Evolutionary conservation across 2,329 filamentous ascomycete species (phyloP).

Genomic region (Monosporascus sp.): DNA sequence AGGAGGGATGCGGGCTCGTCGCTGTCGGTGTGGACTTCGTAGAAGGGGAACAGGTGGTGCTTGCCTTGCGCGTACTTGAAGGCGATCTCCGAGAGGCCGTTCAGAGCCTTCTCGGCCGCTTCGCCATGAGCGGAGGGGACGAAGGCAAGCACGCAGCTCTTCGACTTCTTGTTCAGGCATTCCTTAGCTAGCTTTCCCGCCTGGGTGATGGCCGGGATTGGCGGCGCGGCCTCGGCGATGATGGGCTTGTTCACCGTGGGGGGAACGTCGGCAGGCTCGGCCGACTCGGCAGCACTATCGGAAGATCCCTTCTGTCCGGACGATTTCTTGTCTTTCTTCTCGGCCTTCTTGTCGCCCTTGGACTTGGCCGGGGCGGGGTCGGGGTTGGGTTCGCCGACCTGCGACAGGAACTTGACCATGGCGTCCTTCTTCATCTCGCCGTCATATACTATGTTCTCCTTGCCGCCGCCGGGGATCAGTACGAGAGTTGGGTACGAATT

Average conservation of each 20-base stretch:
- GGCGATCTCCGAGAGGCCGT: conserved; percentile 65
- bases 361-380: conserved; percentile 41
- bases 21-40: conserved; percentile 62
- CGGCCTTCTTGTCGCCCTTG: conserved; percentile 22
- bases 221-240: conserved; percentile 51
- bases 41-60: conserved; percentile 76
- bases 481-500: conserved; percentile 75
- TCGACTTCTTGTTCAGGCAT: conserved; percentile 71
- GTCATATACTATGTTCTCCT: conserved; percentile 66
- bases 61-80: conserved; percentile 66
- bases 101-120: conserved; percentile 52
- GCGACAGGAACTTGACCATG: conserved; percentile 77
- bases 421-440: conserved; percentile 81
- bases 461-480: conserved; percentile 66
- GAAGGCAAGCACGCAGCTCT: conserved; percentile 77
- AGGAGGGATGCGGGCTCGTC: conserved; percentile 50
- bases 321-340: conserved; percentile 41
- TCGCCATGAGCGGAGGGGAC: conserved; percentile 50
- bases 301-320: conserved; percentile 37
- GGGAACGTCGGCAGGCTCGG: conserved; percentile 33
- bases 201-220: conserved; percentile 61
- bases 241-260: conserved; percentile 39
- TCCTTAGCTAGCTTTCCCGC: conserved; percentile 59
- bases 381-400: conserved; percentile 73
- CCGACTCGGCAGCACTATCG: conserved; percentile 32